A percentile compares a stretch with the other conserved stretches of the same genome.
Conservation (phyloP, 352 stramenopile genomes). For the Phytophthora ohioensis region DNA sequence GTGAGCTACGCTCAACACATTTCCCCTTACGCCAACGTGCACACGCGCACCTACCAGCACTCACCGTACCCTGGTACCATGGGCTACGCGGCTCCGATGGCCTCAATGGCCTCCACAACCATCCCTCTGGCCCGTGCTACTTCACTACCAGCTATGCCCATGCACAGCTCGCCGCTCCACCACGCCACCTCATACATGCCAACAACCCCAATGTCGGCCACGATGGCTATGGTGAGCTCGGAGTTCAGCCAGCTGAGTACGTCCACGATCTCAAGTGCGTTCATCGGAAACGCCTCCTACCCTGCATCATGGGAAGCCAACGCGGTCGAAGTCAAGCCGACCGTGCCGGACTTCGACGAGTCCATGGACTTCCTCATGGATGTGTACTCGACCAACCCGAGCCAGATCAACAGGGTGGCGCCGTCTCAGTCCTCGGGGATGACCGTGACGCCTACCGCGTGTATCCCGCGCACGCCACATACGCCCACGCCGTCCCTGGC, state of each 20-base stretch:
- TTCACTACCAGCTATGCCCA: slow-evolving; percentile 29
- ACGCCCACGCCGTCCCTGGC: slow-evolving; percentile 27
- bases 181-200: slow-evolving; percentile 21
- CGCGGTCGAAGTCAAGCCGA: slow-evolving; percentile 35
- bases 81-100: slow-evolving; percentile 18
- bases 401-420: slow-evolving; percentile 39
- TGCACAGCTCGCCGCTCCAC: slow-evolving; percentile 18
- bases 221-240: slow-evolving; percentile 30
- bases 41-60: slow-evolving; percentile 28
- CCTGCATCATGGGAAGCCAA: slow-evolving; percentile 41
- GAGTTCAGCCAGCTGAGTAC: slow-evolving; percentile 54
- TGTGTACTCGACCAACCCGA: slow-evolving; percentile 66
- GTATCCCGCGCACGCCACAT: slow-evolving; percentile 33
- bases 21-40: slow-evolving; percentile 20
- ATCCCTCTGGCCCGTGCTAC: slow-evolving; percentile 27
- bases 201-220: slow-evolving; percentile 16
- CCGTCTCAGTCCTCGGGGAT: slow-evolving; percentile 4
- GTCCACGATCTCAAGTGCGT: slow-evolving; percentile 53
- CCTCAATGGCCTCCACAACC: slow-evolving; percentile 9
- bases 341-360: slow-evolving; percentile 70
- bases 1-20: slow-evolving; percentile 15
- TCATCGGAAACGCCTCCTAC: slow-evolving; percentile 46
- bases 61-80: slow-evolving; percentile 22
- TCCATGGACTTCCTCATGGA: slow-evolving; percentile 89
- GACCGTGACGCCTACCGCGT: slow-evolving; percentile 40